Base-by-base conservation (phyloP, 1,284 basidiomycete genomes). In the Ceratobasidium theobromae region DNA sequence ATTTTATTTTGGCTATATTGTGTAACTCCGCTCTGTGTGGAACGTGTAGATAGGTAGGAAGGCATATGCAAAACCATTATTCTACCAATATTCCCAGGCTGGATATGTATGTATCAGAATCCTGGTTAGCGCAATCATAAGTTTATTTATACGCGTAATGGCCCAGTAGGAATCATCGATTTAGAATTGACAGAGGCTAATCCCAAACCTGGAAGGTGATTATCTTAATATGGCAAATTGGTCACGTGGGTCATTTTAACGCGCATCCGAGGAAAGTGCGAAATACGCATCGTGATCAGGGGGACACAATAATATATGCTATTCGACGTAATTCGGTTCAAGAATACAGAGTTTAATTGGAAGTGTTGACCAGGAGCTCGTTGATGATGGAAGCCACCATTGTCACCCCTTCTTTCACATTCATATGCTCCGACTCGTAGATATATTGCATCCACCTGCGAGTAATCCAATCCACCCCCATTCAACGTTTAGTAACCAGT, bases 401-500 rank as follows among this genome's bases (percentile, higher is more conserved):
- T 4, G 45, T 62, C 38, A 62, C 57, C 5, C 57, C 57, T 38
- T 49, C 46, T 27, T 23, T n/a, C 23, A 62, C 57, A 25, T 28
- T 18, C 5, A 21, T 18, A 18, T 23, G 45, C 1, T 62, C 46
- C 3, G 16, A n/a, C 40, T 62, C 57, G 16, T 14, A 28, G 8
- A 62, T 28, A 32, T 12, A 6, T 18, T 35, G 33, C 14, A 62
- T 30, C 57, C 57, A 62, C 46, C 57, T 62, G 33, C 0, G 18
- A 1, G 28, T 6, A 25, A 12, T 4, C 16, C 33, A 14, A 62
- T 6, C 9, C 4, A n/a, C 32, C 8, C 6, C 6, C 8, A 18
- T 18, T 18, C 5, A 18, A 18, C 30, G 53, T 9, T 8, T 46
- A 8, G 30, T 40, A 33, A 33, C 14, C 5, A 23, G 30, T 11